A percentile compares a stretch with the other conserved stretches of the same genome.
Evolutionary conservation across 2,329 filamentous ascomycete genomes (phyloP).

Genomic region (Dactylellina drechsleri): DNA sequence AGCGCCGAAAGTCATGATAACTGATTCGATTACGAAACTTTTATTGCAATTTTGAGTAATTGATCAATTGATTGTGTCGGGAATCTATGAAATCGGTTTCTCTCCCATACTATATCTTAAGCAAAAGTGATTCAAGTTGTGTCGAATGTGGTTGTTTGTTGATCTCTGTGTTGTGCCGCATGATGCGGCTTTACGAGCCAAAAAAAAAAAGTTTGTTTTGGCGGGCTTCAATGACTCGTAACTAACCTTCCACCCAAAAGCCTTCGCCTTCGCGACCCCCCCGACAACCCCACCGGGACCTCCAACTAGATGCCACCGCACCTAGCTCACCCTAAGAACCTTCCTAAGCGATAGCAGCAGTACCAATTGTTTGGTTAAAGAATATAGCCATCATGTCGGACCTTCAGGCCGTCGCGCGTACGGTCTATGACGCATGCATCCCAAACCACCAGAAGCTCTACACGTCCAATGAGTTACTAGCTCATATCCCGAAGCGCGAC

Average conservation of each 20-base stretch:
- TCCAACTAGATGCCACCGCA: slow-evolving; percentile 24
- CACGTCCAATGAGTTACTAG: slow-evolving; percentile 27
- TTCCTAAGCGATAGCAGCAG: slow-evolving; percentile 24
- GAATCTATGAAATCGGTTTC: too few relatives aligned
- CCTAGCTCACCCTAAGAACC: slow-evolving; percentile 16
- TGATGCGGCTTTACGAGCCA: not conserved
- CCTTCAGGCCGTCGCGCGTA: slow-evolving; percentile 42
- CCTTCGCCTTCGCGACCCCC: slow-evolving; percentile 4
- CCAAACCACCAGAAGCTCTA: slow-evolving; percentile 39
- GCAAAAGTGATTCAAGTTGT: too few relatives aligned
- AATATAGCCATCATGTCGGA: slow-evolving; percentile 34
- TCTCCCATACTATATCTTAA: too few relatives aligned
- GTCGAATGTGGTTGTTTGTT: not conserved
- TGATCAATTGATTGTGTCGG: too few relatives aligned
- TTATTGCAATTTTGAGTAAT: too few relatives aligned
- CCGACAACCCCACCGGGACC: not conserved
- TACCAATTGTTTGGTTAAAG: not conserved
- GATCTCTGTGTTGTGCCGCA: not conserved
- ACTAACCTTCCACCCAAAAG: not conserved
- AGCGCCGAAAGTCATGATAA: too few relatives aligned
- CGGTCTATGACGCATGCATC: slow-evolving; percentile 43
- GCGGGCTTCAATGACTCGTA: slow-evolving; percentile 1
- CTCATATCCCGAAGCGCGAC: slow-evolving; percentile 39
- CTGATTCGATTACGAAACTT: too few relatives aligned
- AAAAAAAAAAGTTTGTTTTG: not conserved